Evolutionary conservation across 441 rosid species (phyloP), one percentile per base, ranked within the genome.

Genomic region (Gossypium davidsonii): DNA sequence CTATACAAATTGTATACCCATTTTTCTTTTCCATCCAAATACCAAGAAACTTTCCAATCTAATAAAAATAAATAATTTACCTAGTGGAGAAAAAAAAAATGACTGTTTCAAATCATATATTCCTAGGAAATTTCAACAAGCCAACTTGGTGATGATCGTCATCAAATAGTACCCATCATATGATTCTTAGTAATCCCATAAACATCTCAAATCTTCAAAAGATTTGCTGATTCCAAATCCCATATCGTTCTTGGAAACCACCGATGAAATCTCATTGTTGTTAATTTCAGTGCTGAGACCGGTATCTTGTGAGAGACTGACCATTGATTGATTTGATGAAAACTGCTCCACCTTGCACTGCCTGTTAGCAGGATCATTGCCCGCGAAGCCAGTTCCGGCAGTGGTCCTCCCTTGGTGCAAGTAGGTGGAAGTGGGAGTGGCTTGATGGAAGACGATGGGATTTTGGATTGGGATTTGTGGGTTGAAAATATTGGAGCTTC

Each of bases 261-360:
- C 80, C 0, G 97, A 91, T 18, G 93, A 88, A 73, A 86, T 90
- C 86, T 90, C 97, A 0, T 85, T 84, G 42, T 83, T 81, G 82
- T 90, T 90, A 73, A 90, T 74, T 71, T 94, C 98, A 0, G 91
- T 83, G 76, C 97, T 92, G 46, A 88, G 79, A 60, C 93, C 90
- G 6, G 97, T 94, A 15, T 92, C 98, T 67, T 89, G 97, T 18
- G 98, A 91, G 4, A 49, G 87, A 65, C 85, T 86, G n/a, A 85
- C 87, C 80, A 88, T 61, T 0, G 94, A 86, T 18, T 85, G 91
- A 72, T 88, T 86, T 1, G 90, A 81, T 2, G 90, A 87, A 76
- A 84, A 86, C 79, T 85, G 86, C 80, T 94, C 97, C 70, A 81
- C 70, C 77, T 89, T 94, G 87, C 89, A 77, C 71, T 74, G 84